These are phyloP conservation scores for Xylona heveae DNA, from an alignment of 495 filamentous ascomycete species.

Conservation along the genomic window DNA sequence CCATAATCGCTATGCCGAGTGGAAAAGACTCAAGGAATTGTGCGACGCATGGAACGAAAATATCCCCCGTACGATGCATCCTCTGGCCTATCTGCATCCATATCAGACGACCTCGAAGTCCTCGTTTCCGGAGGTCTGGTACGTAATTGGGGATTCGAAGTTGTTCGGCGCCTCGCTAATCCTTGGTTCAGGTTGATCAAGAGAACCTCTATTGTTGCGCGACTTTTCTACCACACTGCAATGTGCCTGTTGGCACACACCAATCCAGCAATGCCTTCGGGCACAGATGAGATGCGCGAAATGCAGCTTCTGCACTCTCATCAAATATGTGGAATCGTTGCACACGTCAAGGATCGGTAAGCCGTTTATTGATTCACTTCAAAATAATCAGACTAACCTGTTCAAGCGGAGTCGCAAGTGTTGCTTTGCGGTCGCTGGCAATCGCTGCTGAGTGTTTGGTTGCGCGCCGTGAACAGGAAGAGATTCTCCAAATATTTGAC, in stretches of 20 bases:
- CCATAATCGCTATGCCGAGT: constrained; percentile 49
- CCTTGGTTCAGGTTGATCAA: constrained; percentile 50
- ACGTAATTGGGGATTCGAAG: too few species aligned
- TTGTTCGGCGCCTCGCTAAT: too few species aligned
- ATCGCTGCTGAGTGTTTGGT: constrained; percentile 60
- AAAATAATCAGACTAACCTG: constrained; percentile 6
- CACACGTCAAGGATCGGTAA: constrained; percentile 57
- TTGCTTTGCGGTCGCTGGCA: constrained; percentile 56
- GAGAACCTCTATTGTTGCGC: constrained; percentile 54
- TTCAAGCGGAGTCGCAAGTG: constrained; percentile 44
- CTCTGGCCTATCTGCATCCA: constrained; percentile 52
- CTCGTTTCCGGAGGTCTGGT: constrained; percentile 76
- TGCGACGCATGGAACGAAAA: constrained; percentile 64
- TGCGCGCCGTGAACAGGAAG: constrained; percentile 51
- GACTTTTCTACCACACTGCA: constrained; percentile 80
- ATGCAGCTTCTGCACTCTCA: constrained; percentile 51
- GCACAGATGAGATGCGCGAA: constrained; percentile 43
- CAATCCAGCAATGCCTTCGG: constrained; percentile 36
- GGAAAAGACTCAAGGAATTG: constrained; percentile 48
- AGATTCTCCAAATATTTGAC: constrained; percentile 58
- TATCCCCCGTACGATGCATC: constrained; percentile 70
- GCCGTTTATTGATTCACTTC: constrained; percentile 6
- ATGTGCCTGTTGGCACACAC: constrained; percentile 62
- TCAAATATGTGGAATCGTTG: constrained; percentile 70
- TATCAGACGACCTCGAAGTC: constrained; percentile 48